These are phyloP conservation scores for Sphaceloma murrayae DNA, from an alignment of 2,329 filamentous ascomycete genomes.

Conservation along the genomic window DNA sequence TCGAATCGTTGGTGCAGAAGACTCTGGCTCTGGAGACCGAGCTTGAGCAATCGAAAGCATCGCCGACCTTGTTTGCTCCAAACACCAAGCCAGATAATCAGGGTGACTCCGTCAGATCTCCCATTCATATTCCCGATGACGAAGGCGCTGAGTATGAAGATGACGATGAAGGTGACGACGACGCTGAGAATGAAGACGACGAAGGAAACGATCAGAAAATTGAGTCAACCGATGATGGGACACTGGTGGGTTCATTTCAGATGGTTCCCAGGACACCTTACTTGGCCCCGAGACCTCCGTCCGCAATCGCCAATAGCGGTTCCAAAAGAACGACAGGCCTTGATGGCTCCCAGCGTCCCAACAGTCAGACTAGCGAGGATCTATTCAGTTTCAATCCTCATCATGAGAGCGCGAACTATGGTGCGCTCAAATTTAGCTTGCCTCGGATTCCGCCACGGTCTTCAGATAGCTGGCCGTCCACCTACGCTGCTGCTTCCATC, in stretches of 20 bases:
- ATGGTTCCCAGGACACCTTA: not conserved
- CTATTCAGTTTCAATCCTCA: too few species aligned
- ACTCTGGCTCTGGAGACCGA: constrained; percentile 1
- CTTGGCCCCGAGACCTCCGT: constrained; percentile 3
- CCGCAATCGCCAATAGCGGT: constrained; percentile 15
- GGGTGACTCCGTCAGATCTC: not conserved
- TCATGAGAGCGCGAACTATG: too few species aligned
- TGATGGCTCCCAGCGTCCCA: not conserved
- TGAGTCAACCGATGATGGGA: too few species aligned
- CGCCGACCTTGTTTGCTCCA: not conserved
- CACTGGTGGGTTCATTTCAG: not conserved
- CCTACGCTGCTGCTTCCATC: too few species aligned
- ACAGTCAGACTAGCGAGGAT: too few species aligned
- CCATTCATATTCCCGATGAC: not conserved
- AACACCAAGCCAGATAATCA: constrained; percentile 13
- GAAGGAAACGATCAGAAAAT: too few species aligned
- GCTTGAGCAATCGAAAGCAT: constrained; percentile 7
- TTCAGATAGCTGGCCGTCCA: too few species aligned
- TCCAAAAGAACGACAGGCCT: not conserved
- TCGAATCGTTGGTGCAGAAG: constrained; percentile 12
- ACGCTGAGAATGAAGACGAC: not conserved
- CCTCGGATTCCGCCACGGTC: too few species aligned
- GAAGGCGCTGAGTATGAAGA: not conserved
- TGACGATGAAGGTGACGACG: not conserved
- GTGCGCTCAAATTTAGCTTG: too few species aligned